Evolutionary conservation across 805 yeast species (phyloP).

Genomic region (Candida schatavii): DNA sequence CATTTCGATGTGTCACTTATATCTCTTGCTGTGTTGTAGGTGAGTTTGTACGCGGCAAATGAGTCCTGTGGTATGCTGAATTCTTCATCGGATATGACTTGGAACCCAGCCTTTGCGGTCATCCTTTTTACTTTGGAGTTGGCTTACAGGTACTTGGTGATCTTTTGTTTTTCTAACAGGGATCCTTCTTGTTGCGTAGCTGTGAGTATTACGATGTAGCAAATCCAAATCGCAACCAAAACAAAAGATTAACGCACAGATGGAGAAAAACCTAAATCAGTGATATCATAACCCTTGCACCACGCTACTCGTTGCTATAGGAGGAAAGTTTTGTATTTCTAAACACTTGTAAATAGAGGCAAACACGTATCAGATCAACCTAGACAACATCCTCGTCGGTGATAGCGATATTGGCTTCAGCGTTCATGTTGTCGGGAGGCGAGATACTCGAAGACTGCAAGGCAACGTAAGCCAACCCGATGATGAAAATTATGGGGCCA

Average conservation of each 20-base stretch:
- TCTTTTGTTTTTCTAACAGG: too few species aligned
- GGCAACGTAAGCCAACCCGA: conserved; percentile 58
- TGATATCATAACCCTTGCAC: too few species aligned
- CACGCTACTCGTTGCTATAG: too few species aligned
- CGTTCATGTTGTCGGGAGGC: conserved; percentile 78
- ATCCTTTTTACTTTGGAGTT: conserved; percentile 1
- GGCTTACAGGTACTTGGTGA: too few species aligned
- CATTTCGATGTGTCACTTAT: conserved; percentile 48
- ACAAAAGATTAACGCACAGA: background rate
- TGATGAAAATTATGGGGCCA: conserved; percentile 54
- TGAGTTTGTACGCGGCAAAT: conserved; percentile 59
- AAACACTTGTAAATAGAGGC: background rate
- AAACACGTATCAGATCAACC: background rate
- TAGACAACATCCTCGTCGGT: conserved; percentile 40
- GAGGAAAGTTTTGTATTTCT: too few species aligned
- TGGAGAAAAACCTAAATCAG: background rate
- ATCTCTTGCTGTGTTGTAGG: conserved; percentile 48
- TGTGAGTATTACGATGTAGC: too few species aligned
- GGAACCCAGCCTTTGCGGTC: background rate
- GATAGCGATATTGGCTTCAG: conserved; percentile 39
- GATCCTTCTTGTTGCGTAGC: too few species aligned
- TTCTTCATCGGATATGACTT: conserved; percentile 2
- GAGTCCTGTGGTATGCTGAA: conserved; percentile 47
- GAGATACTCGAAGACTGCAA: conserved; percentile 76
- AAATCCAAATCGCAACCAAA: background rate